phyloP scores from a whole-genome alignment of 352 stramenopile species.

The Globisporangium echinulatum region DNA sequence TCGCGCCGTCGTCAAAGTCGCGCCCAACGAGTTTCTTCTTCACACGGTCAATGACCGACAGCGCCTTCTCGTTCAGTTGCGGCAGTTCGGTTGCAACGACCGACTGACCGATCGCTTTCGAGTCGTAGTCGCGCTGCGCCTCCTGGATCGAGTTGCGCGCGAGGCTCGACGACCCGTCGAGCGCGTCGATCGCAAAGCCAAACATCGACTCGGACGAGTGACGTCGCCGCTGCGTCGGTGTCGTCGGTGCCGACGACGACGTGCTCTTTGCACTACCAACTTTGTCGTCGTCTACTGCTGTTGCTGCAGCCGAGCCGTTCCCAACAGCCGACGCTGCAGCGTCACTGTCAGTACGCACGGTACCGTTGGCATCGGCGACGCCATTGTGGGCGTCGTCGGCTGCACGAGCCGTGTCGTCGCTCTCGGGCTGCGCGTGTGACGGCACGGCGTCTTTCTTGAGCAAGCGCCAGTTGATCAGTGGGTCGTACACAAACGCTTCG shows the following conservation, averaged over 20 bases:
- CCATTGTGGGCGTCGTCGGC: constrained; percentile 4
- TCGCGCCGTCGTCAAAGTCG: constrained; percentile 93
- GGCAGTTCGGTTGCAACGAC: constrained; percentile 56
- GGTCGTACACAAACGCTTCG: constrained; percentile 99
- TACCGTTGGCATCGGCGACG: not conserved
- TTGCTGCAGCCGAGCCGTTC: not conserved
- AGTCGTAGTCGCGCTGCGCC: constrained; percentile 42
- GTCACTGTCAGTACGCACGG: no score
- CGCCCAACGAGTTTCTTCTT: constrained; percentile 98
- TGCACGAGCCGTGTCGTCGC: constrained; percentile 20
- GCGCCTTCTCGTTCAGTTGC: constrained; percentile 86
- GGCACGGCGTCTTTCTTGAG: constrained; percentile 83
- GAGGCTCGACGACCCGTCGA: constrained; percentile 42
- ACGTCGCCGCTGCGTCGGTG: constrained; percentile 34
- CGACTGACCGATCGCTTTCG: constrained; percentile 46
- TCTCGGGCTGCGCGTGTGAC: constrained; percentile 65
- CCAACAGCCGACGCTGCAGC: no score
- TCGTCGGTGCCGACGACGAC: constrained; percentile 22
- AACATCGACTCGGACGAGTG: constrained; percentile 68
- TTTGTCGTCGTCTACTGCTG: constrained; percentile 23
- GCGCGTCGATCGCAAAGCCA: constrained; percentile 52
- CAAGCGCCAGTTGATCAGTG: constrained; percentile 98
- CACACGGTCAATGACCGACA: constrained; percentile 96
- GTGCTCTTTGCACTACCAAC: constrained; percentile 56
- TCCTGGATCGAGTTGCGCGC: constrained; percentile 64